Conservation (phyloP, 2,329 filamentous ascomycete genomes). For the Colletotrichum lupini region DNA sequence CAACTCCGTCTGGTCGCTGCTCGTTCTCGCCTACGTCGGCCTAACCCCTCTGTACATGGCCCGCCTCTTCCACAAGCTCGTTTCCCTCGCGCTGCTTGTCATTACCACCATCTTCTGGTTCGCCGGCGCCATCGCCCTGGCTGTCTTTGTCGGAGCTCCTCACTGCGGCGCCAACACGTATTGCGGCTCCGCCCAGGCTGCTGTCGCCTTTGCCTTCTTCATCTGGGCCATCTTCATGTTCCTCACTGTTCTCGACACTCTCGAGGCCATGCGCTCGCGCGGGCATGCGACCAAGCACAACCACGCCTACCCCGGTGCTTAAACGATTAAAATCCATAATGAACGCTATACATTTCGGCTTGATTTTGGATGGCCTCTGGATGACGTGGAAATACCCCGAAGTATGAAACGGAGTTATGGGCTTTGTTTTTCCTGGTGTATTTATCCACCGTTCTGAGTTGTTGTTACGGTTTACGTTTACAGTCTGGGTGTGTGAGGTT, state of each 20-base stretch:
- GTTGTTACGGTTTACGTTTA: too few relatives aligned
- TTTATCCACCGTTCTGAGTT: too few relatives aligned
- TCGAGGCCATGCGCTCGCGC: conserved; percentile 56
- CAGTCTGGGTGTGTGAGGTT: too few relatives aligned
- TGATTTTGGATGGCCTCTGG: conserved; percentile 4
- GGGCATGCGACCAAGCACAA: conserved; percentile 42
- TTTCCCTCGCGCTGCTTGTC: conserved; percentile 74
- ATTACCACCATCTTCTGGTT: conserved; percentile 92
- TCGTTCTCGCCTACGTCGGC: conserved; percentile 77
- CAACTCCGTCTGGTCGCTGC: conserved; percentile 78
- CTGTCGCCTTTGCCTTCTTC: conserved; percentile 74
- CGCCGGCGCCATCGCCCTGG: conserved; percentile 82
- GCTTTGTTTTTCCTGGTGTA: neutral
- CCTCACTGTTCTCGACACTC: conserved; percentile 58
- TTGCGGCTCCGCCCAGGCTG: conserved; percentile 72
- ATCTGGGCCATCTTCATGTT: conserved; percentile 65
- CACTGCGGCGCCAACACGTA: conserved; percentile 61
- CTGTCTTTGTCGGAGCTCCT: conserved; percentile 69
- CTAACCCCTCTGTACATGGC: conserved; percentile 73
- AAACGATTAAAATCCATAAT: neutral
- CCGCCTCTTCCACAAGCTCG: conserved; percentile 70
- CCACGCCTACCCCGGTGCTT: conserved; percentile 36
- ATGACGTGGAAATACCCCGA: conserved; percentile 30
- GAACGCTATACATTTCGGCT: neutral
- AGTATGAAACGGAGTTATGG: conserved; percentile 23